These are phyloP conservation scores for Penicillium longicatenatum DNA, from an alignment of 495 filamentous ascomycete genomes.

Conservation along the genomic window DNA sequence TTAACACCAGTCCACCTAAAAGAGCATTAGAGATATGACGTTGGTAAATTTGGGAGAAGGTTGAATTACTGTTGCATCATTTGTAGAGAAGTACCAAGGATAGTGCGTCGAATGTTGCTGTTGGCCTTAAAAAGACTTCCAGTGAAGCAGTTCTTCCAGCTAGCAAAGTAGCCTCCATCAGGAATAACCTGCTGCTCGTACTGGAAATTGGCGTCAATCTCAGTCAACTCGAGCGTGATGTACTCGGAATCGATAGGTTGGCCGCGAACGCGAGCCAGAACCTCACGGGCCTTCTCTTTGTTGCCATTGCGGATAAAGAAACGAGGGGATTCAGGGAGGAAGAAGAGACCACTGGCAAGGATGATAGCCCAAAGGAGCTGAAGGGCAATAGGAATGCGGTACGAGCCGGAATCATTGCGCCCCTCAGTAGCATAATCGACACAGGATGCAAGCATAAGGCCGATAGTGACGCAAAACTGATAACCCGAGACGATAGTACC, in stretches of 20 bases:
- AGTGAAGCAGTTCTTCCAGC: slow-evolving; percentile 62
- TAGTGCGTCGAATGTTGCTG: slow-evolving; percentile 62
- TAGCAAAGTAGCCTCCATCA: slow-evolving; percentile 22
- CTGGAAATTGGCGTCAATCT: slow-evolving; percentile 71
- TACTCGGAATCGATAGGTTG: slow-evolving; percentile 55
- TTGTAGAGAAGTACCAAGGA: slow-evolving; percentile 68
- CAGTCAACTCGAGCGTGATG: slow-evolving; percentile 67
- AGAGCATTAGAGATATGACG: slow-evolving; percentile 48
- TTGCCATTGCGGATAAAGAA: slow-evolving; percentile 57
- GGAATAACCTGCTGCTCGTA: slow-evolving; percentile 59
- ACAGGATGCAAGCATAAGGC: slow-evolving; percentile 68
- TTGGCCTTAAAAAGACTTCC: slow-evolving; percentile 46
- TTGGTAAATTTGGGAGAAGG: background rate
- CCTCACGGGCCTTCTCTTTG: slow-evolving; percentile 35
- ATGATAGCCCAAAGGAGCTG: slow-evolving; percentile 68
- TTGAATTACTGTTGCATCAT: slow-evolving; percentile 70
- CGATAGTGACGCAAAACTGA: slow-evolving; percentile 72
- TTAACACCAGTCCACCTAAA: slow-evolving; percentile 51
- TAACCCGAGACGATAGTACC: slow-evolving; percentile 67
- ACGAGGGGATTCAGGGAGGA: slow-evolving; percentile 76
- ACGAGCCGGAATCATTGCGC: slow-evolving; percentile 59
- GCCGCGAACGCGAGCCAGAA: slow-evolving; percentile 43
- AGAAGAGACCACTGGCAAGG: slow-evolving; percentile 61
- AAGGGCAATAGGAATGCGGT: slow-evolving; percentile 67
- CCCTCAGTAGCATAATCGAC: slow-evolving; percentile 66